A percentile compares a stretch with the other conserved stretches of the same genome.
Conservation (phyloP, 1,284 basidiomycete genomes). For the Phlebopus sp. region DNA sequence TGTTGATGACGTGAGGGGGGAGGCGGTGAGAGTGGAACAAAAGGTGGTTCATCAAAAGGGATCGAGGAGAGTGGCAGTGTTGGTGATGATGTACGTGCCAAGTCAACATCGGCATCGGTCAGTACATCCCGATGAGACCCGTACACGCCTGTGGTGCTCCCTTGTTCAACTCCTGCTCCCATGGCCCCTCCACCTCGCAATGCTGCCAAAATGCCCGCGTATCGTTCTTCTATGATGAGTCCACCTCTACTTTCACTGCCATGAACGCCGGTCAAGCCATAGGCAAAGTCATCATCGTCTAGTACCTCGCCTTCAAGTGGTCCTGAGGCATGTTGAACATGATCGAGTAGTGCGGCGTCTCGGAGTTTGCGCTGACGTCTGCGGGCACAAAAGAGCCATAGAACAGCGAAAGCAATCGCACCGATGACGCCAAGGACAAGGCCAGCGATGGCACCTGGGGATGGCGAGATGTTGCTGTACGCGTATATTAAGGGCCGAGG, state of each 20-base stretch:
- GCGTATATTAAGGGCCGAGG: slow-evolving; percentile 5
- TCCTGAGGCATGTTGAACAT: slow-evolving; percentile 9
- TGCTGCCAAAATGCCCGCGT: slow-evolving; percentile 29
- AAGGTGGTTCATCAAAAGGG: slow-evolving; percentile 13
- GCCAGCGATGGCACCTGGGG: slow-evolving; percentile 25
- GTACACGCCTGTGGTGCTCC: slow-evolving; percentile 10
- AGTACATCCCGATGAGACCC: neutral
- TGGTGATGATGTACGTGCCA: slow-evolving; percentile 22
- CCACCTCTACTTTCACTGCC: neutral
- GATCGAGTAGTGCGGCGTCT: slow-evolving; percentile 14
- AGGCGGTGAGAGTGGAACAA: slow-evolving; percentile 27
- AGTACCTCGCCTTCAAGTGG: slow-evolving; percentile 25
- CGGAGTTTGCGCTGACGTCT: slow-evolving; percentile 26
- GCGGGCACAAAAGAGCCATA: slow-evolving; percentile 34
- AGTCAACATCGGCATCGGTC: slow-evolving; percentile 2
- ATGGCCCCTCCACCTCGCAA: slow-evolving; percentile 25
- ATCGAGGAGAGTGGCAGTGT: slow-evolving; percentile 20
- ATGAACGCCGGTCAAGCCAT: neutral
- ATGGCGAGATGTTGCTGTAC: slow-evolving; percentile 14
- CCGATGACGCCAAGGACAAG: slow-evolving; percentile 26
- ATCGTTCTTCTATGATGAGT: slow-evolving; percentile 22
- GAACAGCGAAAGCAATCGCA: slow-evolving; percentile 22
- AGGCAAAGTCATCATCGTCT: slow-evolving; percentile 11
- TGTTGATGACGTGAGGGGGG: slow-evolving; percentile 11
- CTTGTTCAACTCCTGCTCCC: slow-evolving; percentile 23